phyloP scores from a whole-genome alignment of 306 rosid species.

The Morella rubra region DNA sequence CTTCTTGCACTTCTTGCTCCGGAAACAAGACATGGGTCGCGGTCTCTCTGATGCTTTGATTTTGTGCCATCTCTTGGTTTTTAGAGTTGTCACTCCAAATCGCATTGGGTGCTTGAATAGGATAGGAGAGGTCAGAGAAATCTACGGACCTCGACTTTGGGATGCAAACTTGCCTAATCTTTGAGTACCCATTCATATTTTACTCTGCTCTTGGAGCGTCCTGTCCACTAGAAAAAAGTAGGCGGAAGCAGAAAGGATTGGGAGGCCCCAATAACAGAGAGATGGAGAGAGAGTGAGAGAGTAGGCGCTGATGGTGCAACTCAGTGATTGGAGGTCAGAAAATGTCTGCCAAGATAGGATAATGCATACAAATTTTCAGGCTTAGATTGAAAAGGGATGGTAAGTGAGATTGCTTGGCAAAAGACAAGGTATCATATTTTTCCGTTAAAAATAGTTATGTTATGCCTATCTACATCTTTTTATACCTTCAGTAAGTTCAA shows the following conservation, averaged over 20 bases:
- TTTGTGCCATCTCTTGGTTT: neutral
- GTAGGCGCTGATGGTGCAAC: neutral
- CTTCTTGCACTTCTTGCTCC: neutral
- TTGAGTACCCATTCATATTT: neutral
- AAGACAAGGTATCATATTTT: no score
- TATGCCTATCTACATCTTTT: no score
- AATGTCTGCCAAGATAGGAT: neutral
- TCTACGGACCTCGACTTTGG: neutral
- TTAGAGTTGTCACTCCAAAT: neutral
- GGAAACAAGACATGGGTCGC: neutral
- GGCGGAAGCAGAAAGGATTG: neutral
- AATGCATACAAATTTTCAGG: no score
- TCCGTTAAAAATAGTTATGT: no score
- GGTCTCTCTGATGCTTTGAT: neutral
- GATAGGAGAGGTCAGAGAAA: neutral
- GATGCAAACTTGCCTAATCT: neutral
- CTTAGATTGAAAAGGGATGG: no score
- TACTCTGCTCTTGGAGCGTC: neutral
- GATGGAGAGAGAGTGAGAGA: neutral
- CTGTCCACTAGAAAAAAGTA: neutral
- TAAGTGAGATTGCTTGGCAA: no score
- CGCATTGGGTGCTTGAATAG: neutral
- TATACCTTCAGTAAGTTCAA: no score
- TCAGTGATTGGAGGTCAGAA: neutral
- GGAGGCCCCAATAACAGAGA: neutral